Conservation (phyloP, 2,329 filamentous ascomycete species). For the Sarocladium brachiariae region DNA sequence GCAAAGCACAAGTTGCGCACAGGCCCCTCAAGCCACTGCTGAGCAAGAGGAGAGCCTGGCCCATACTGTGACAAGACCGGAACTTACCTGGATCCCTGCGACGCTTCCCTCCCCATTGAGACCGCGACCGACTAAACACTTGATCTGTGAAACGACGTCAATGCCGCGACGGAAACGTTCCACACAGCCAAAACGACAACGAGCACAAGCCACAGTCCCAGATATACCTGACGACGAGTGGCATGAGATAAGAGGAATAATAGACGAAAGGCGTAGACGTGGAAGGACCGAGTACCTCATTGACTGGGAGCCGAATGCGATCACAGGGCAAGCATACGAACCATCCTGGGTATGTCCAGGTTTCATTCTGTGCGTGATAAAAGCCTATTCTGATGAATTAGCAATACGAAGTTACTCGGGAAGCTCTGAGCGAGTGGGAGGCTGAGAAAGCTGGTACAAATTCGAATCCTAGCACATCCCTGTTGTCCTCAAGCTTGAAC, state of each 20-base stretch:
- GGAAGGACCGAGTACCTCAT: conserved; percentile 28
- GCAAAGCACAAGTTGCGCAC: not conserved
- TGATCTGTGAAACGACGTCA: not conserved
- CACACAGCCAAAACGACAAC: conserved; percentile 1
- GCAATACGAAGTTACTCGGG: conserved; percentile 23
- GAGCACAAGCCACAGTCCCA: not conserved
- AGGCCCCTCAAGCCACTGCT: conserved; percentile 3
- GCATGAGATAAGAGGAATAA: conserved; percentile 27
- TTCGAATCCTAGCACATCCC: conserved; percentile 1
- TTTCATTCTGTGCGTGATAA: not conserved
- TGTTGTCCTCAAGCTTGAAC: not conserved
- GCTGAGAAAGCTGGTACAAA: conserved; percentile 15
- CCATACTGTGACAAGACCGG: not conserved
- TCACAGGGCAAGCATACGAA: conserved; percentile 24
- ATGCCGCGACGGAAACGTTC: conserved; percentile 10
- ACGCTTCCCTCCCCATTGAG: not conserved
- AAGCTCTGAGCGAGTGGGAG: conserved; percentile 28
- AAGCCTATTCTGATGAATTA: conserved; percentile 20
- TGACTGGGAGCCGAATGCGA: conserved; percentile 28
- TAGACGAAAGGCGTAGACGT: conserved; percentile 24
- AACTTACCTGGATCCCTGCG: too few relatives aligned
- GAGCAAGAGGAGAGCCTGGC: conserved; percentile 7
- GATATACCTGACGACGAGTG: conserved; percentile 18
- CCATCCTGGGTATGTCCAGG: conserved; percentile 25
- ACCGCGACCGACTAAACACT: not conserved